Percentiles rank a stretch among this genome's conserved stretches.
Conservation (phyloP, 2,329 filamentous ascomycete species). For the Helotiales sp. region DNA sequence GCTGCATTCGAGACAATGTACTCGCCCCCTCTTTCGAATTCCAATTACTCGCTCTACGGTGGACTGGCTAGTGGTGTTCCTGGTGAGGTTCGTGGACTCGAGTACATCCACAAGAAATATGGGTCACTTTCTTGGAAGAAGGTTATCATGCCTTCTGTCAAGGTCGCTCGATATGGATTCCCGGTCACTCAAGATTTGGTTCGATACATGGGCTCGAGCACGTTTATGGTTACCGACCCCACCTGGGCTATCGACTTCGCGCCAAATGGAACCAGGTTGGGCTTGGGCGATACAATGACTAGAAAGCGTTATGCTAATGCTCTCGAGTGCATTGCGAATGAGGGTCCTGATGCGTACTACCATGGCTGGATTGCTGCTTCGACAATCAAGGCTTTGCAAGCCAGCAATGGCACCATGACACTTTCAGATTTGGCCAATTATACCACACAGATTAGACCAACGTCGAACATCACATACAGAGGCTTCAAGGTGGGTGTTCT, state of each 20-base stretch:
- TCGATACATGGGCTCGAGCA: constrained; percentile 57
- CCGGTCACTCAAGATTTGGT: constrained; percentile 64
- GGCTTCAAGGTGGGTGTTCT: constrained; percentile 61
- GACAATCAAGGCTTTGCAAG: constrained; percentile 71
- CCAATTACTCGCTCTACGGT: constrained; percentile 56
- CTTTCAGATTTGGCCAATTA: constrained; percentile 79
- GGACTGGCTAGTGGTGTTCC: constrained; percentile 62
- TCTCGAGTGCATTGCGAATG: constrained; percentile 74
- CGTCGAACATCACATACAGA: constrained; percentile 68
- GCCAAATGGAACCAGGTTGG: constrained; percentile 74
- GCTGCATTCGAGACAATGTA: constrained; percentile 68
- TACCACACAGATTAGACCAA: constrained; percentile 65
- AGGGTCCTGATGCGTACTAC: constrained; percentile 78
- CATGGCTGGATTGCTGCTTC: constrained; percentile 72
- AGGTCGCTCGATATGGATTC: constrained; percentile 65
- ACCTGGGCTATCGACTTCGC: constrained; percentile 90
- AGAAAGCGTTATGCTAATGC: constrained; percentile 81
- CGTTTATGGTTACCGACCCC: constrained; percentile 56
- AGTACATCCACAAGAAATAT: constrained; percentile 51
- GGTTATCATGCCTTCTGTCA: constrained; percentile 63
- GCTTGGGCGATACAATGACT: constrained; percentile 78
- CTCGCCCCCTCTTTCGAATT: constrained; percentile 55
- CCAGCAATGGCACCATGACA: constrained; percentile 82
- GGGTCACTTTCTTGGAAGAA: constrained; percentile 58
- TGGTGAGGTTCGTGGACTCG: constrained; percentile 51